Evolutionary conservation across 805 yeast species (phyloP).

Genomic region (Schwanniomyces occidentalis): DNA sequence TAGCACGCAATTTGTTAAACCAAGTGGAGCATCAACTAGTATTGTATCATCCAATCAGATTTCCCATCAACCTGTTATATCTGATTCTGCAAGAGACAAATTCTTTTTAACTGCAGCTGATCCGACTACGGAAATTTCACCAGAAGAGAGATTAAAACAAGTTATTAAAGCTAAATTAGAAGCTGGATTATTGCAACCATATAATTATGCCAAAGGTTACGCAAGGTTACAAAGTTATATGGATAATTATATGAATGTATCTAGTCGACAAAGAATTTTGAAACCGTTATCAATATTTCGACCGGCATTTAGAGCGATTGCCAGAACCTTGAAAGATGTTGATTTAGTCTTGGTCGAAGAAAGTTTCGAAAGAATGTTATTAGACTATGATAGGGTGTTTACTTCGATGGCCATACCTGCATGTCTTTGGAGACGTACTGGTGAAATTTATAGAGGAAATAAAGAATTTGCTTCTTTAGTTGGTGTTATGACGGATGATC

Average conservation of each 20-base stretch:
- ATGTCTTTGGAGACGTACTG: slow-evolving; percentile 95
- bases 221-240: slow-evolving; percentile 85
- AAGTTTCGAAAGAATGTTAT: slow-evolving; percentile 86
- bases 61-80: slow-evolving; percentile 40
- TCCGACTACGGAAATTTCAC: slow-evolving; percentile 91
- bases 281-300: slow-evolving; percentile 83
- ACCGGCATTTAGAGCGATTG: slow-evolving; percentile 92
- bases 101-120: slow-evolving; percentile 96
- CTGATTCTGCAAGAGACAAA: slow-evolving; percentile 85
- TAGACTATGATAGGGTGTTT: slow-evolving; percentile 92
- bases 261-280: slow-evolving; percentile 80
- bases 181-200: slow-evolving; percentile 90
- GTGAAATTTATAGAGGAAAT: slow-evolving; percentile 92
- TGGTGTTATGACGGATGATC: slow-evolving; percentile 84
- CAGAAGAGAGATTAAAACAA: slow-evolving; percentile 89
- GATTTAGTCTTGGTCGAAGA: slow-evolving; percentile 92
- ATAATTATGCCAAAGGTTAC: slow-evolving; percentile 91
- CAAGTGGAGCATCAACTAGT: too few species aligned
- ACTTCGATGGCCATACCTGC: slow-evolving; percentile 98
- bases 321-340: slow-evolving; percentile 83
- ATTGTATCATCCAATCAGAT: too few species aligned
- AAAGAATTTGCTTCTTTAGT: slow-evolving; percentile 94
- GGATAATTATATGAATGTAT: slow-evolving; percentile 87
- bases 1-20: too few species aligned
- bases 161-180: slow-evolving; percentile 92